Evolutionary conservation across 257 asterid species (phyloP).

Genomic region (Ophiorrhiza pumila): DNA sequence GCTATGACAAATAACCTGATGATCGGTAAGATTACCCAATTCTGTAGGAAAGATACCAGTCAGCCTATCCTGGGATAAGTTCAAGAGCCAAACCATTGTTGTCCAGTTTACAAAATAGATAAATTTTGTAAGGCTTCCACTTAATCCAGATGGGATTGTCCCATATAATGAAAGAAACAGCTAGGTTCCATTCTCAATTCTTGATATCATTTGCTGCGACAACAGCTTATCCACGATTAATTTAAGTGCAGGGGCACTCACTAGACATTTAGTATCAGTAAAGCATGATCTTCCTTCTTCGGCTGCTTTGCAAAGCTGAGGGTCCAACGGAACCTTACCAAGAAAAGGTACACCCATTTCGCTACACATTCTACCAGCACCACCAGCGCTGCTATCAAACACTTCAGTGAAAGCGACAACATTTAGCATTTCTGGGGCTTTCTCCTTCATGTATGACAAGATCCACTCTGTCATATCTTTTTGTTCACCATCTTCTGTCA

Average conservation of each 20-base stretch:
- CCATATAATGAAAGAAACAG: slow-evolving; percentile 40
- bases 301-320: slow-evolving; percentile 84
- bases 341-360: slow-evolving; percentile 85
- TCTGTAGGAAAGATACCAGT: too few species aligned
- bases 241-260: slow-evolving; percentile 65
- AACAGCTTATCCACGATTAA: slow-evolving; percentile 53
- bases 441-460: slow-evolving; percentile 51
- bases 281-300: slow-evolving; percentile 94
- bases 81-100: too few species aligned
- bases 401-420: slow-evolving; percentile 64
- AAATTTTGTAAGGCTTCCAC: too few species aligned
- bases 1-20: too few species aligned
- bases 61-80: too few species aligned
- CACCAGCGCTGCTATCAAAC: slow-evolving; percentile 83
- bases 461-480: slow-evolving; percentile 62
- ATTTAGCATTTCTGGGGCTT: slow-evolving; percentile 57
- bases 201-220: slow-evolving; percentile 37
- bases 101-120: too few species aligned
- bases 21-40: too few species aligned
- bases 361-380: slow-evolving; percentile 80
- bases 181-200: slow-evolving; percentile 32
- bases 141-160: too few species aligned
- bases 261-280: slow-evolving; percentile 45
- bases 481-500: slow-evolving; percentile 46
- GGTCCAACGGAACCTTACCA: slow-evolving; percentile 86